These are phyloP conservation scores for Lentinula lateritia DNA, from an alignment of 768 basidiomycete species.

Conservation along the genomic window DNA sequence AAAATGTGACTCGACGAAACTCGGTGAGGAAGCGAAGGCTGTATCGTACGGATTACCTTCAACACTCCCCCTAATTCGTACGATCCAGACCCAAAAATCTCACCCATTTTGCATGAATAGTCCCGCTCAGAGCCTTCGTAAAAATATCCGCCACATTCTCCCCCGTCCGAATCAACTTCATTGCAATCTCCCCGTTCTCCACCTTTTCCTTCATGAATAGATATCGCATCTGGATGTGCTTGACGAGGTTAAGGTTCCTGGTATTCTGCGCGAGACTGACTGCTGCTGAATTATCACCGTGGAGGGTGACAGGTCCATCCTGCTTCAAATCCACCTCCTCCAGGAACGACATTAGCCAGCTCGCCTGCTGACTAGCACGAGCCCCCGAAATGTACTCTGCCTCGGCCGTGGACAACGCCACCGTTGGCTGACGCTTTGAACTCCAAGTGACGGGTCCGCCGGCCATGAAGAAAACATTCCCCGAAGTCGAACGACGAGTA, in stretches of 20 bases:
- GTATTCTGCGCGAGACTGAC: not conserved
- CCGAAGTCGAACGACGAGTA: slow-evolving; percentile 18
- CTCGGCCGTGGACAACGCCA: slow-evolving; percentile 26
- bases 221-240: slow-evolving; percentile 29
- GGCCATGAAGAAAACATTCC: slow-evolving; percentile 22
- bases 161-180: slow-evolving; percentile 15
- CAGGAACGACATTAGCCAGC: slow-evolving; percentile 22
- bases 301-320: not conserved
- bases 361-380: slow-evolving; percentile 19
- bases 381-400: slow-evolving; percentile 29
- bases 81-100: not conserved
- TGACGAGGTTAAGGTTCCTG: slow-evolving; percentile 7
- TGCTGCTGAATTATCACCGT: slow-evolving; percentile 3
- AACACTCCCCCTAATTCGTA: slow-evolving; percentile 3
- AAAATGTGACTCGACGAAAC: not conserved
- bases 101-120: not conserved
- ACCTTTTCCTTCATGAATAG: slow-evolving; percentile 25
- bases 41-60: not conserved
- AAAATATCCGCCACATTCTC: slow-evolving; percentile 24
- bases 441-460: slow-evolving; percentile 23
- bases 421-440: slow-evolving; percentile 22
- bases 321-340: slow-evolving; percentile 9
- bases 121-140: slow-evolving; percentile 18
- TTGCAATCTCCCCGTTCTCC: slow-evolving; percentile 9
- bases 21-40: not conserved